Evolutionary conservation across 306 rosid genomes (phyloP), one percentile per base, ranked within the genome.

Genomic region (Sphenostylis stenocarpa): DNA sequence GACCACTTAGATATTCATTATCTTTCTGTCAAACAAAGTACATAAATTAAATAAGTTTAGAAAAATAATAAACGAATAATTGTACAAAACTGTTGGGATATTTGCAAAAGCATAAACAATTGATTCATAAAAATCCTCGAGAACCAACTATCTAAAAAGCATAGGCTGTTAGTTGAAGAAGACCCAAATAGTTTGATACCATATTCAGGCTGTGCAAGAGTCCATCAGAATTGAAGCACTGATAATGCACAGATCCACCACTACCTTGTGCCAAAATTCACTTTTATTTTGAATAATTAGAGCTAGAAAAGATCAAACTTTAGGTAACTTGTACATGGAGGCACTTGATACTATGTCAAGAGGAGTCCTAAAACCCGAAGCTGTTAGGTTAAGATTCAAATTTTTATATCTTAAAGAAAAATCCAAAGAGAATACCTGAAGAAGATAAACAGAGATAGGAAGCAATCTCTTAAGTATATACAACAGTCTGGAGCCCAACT

Each of bases 401-500:
- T 16, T 16, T 69, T 58, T 23, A 48, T 34, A 61, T 49, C 34
- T 62, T 19, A 15, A 3, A 29, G 12, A 45, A 78, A 17, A 36
- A 36, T 31, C 19, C 2, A 44, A 24, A 80, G 78, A 73, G 81
- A 84, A 64, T 75, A 95, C 97, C 97, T 90, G 97, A 69, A 92
- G 96, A 78, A 95, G 98, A 84, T 81, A 92, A 44, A 95, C 94
- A 60, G 97, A 90, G 77, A 95, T 92, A 23, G 98, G 98, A 77
- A 95, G 97, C 83, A 95, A 84, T 89, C 98, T 85, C 95, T 92
- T 95, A 29, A 95, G 90, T 73, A 92, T 92, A 85, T 95, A 91
- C 89, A 95, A 76, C 72, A 95, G 82, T 73, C 98, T 90, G 74
- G 88, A 77, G 24, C 97, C 98, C 93, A 95, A 83, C 98, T 95